Conservation (phyloP, 805 yeast species). For the Metschnikowia picachoensis region DNA sequence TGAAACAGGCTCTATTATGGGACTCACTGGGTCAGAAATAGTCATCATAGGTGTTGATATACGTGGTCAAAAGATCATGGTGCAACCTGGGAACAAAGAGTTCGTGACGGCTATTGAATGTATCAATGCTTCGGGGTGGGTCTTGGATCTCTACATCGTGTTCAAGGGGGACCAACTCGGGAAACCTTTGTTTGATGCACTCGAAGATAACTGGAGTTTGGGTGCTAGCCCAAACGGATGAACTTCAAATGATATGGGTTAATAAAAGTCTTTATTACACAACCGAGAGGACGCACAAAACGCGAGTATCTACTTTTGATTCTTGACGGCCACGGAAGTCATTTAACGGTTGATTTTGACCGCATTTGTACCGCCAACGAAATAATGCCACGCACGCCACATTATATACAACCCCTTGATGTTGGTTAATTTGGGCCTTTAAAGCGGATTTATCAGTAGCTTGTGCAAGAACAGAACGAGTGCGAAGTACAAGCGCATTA, state of each 20-base stretch:
- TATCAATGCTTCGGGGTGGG: not conserved
- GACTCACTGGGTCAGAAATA: no score
- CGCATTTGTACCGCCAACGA: no score
- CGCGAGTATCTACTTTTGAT: not conserved
- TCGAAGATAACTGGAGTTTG: no score
- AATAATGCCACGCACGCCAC: not conserved
- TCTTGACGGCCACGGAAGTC: conserved; percentile 1
- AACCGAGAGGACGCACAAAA: not conserved
- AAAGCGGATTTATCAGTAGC: not conserved
- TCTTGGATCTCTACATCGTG: not conserved
- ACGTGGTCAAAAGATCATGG: no score
- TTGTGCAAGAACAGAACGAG: no score
- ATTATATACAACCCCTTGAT: not conserved
- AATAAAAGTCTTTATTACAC: not conserved
- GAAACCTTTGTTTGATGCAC: not conserved
- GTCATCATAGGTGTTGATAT: no score
- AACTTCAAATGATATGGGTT: not conserved
- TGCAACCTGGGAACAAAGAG: no score
- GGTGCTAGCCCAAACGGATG: not conserved
- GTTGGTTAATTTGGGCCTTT: not conserved
- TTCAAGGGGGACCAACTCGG: not conserved
- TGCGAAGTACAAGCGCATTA: no score
- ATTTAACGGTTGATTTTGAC: no score
- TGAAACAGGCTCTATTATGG: not conserved
- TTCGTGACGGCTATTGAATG: no score